Base-by-base conservation (phyloP, 2,329 filamentous ascomycete genomes). In the Fulvia fulva region DNA sequence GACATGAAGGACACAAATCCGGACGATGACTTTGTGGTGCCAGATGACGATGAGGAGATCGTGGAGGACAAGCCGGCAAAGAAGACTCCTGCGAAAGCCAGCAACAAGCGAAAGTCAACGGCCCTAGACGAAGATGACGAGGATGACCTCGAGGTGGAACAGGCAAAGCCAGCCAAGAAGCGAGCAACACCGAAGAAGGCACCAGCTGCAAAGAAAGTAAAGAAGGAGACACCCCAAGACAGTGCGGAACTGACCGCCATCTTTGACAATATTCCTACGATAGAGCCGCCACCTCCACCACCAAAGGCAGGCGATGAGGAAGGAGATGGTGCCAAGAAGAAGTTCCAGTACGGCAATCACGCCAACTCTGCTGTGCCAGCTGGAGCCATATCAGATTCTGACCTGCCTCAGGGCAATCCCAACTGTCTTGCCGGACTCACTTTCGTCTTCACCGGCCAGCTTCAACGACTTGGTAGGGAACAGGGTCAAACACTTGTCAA, bases 361-460 rank as follows among this genome's bases (percentile, higher is more conserved):
- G 74, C 74, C 23, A 79, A 78, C 56, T 73, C 74, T 32, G 74
- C 73, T 16, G 83, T 84, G 2, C 83, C 85, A 21, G 84, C 90
- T 19, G 83, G 84, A 7, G 82, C 83, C 51, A 79, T 83, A 22
- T 86, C 85, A 11, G 77, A 81, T 9, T 84, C 80, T 28, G 90
- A 96, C 16, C 77, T 97, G 51, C 94, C 94, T 0, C 82, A 84
- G 21, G 94, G 94, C 7, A 86, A 87, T 53, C 90, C 94, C 11
- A 95, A 97, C 67, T 99, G 94, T 71, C 82, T 99, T 56, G 87
- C 87, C 55, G 94, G 95, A 0, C 80, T 97, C 56, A 89, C 86
- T 0, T 99, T 99, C 70, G 94, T 99, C 26, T 99, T 99, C 68
- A 99, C 95, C 0, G 94, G 94, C 23, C 81, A 97, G 23, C 79